Conservation (phyloP, 2,329 filamentous ascomycete genomes). For the Xylaria sp. region DNA sequence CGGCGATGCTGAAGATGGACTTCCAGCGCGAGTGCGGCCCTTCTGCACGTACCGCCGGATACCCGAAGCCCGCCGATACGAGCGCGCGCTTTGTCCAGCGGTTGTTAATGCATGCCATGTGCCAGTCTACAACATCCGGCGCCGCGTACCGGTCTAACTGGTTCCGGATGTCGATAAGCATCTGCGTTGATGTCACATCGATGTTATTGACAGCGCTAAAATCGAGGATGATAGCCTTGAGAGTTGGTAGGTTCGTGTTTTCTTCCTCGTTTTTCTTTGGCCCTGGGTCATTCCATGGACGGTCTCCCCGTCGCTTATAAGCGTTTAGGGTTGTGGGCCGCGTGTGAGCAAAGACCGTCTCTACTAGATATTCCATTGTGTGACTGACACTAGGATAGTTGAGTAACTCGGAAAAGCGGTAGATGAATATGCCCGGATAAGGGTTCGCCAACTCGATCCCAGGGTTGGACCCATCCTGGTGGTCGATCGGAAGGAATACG, state of each 20-base stretch:
- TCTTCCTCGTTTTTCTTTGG: conserved; percentile 60
- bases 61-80: conserved; percentile 85
- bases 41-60: conserved; percentile 64
- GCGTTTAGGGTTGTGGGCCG: conserved; percentile 74
- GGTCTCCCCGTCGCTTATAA: conserved; percentile 72
- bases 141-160: conserved; percentile 85
- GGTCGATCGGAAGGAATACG: conserved; percentile 85
- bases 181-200: conserved; percentile 90
- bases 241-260: conserved; percentile 62
- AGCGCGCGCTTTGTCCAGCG: conserved; percentile 93
- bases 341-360: conserved; percentile 72
- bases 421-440: conserved; percentile 93
- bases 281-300: conserved; percentile 94
- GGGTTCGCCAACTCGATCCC: conserved; percentile 78
- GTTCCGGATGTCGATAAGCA: conserved; percentile 91
- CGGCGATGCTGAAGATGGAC: conserved; percentile 92
- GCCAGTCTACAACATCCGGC: conserved; percentile 89
- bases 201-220: conserved; percentile 94
- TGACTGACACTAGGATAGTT: conserved; percentile 94
- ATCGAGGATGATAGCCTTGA: conserved; percentile 91
- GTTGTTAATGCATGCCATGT: conserved; percentile 92
- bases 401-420: conserved; percentile 92
- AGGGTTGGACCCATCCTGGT: conserved; percentile 90
- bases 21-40: conserved; percentile 75
- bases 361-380: conserved; percentile 79